Percentiles rank a stretch among this genome's conserved stretches.
phyloP scores from a whole-genome alignment of 164 flowering plant genomes.

The Vitis cinerea region DNA sequence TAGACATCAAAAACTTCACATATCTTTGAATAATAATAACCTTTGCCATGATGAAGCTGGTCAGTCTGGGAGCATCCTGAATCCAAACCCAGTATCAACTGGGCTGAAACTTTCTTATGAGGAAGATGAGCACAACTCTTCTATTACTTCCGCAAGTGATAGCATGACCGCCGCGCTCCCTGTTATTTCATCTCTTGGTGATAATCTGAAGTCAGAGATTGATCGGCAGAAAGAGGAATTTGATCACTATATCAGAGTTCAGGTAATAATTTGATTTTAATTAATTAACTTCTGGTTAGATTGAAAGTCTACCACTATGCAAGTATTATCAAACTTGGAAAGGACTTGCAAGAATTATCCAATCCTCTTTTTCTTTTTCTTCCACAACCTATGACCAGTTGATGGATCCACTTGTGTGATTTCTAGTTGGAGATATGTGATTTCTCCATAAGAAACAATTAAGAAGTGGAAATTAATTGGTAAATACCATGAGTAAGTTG shows the following conservation, averaged over 20 bases:
- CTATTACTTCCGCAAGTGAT: constrained; percentile 58
- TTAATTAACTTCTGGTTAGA: too few species aligned
- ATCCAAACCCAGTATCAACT: constrained; percentile 62
- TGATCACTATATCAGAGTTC: constrained; percentile 55
- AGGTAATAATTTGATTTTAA: constrained; percentile 34
- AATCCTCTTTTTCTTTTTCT: too few species aligned
- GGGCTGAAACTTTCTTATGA: constrained; percentile 69
- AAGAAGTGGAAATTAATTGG: too few species aligned
- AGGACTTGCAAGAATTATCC: too few species aligned
- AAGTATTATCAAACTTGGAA: too few species aligned
- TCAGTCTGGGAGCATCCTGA: constrained; percentile 34
- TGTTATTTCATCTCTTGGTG: constrained; percentile 38
- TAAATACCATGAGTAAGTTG: too few species aligned
- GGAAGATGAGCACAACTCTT: constrained; percentile 71
- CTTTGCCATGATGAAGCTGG: constrained; percentile 47
- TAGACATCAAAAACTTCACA: constrained; percentile 49
- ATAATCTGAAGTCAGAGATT: constrained; percentile 49
- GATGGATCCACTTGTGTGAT: too few species aligned
- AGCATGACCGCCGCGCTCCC: constrained; percentile 44
- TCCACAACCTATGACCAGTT: too few species aligned
- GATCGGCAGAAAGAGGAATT: constrained; percentile 63
- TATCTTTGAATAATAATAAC: constrained; percentile 43
- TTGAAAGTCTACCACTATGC: too few species aligned
- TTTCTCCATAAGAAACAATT: too few species aligned
- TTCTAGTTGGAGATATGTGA: too few species aligned